Base-by-base conservation (phyloP, 352 stramenopile species). In the Globisporangium abappressorium region DNA sequence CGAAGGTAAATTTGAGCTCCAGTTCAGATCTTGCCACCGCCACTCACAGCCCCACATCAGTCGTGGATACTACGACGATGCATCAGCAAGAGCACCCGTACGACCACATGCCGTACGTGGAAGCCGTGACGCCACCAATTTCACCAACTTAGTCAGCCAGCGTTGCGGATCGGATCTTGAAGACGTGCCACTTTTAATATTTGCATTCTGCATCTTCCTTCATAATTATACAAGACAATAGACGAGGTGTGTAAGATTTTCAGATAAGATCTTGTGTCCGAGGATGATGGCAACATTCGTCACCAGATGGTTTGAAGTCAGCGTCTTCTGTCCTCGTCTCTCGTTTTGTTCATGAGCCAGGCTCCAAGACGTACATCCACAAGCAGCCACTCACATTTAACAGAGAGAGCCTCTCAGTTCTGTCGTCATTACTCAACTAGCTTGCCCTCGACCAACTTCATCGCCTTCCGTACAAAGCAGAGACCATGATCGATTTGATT, bases 41-140 rank as follows among this genome's bases (percentile, higher is more conserved):
- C 7, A 22, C 55, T 46, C 38, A 20, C 55, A 60, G 18, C 18
- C 43, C 43, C 43, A 51, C 43, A n/a, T 49, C 41, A 49, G 15
- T n/a, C 41, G 6, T 9, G 20, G 38, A 46, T 46, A 46, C 15
- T 46, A 30, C 28, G 22, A 59, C 24, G 3, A 18, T 3, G 1
- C 55, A 34, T 24, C 61, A 20, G 15, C 49, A 46, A 15, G 20
- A 36, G n/a, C 41, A 30, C 15, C 18, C 49, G 34, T 24, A 47
- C 22, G 38, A 56, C 28, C 18, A 24, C 15, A 22, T 12, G 3
- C n/a, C 20, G 12, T 70, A 70, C 36, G 36, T 62, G 18, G 22
- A 64, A 9, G 65, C 62, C 24, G 65, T 55, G 11, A 70, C 65
- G 18, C 65, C 65, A 24, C 65, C 65, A 4, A 55, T 62, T 12